These are phyloP conservation scores for Moniliella sp. DNA, from an alignment of 1,284 basidiomycete genomes.

Conservation along the genomic window DNA sequence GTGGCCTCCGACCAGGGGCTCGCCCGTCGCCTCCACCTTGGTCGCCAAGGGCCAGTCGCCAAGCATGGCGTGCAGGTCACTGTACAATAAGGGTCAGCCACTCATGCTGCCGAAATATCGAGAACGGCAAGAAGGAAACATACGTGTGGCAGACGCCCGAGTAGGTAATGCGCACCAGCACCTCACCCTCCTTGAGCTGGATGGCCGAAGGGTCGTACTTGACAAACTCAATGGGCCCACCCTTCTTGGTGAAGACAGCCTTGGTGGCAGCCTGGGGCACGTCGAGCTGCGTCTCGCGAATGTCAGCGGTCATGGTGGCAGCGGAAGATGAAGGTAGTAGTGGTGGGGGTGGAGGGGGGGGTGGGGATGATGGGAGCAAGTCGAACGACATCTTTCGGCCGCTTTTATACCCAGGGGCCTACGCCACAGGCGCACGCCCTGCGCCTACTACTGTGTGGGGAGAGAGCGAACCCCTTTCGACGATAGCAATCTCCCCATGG, in stretches of 20 bases:
- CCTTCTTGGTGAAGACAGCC: slow-evolving; percentile 19
- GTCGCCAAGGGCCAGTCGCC: slow-evolving; percentile 35
- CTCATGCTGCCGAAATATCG: no score
- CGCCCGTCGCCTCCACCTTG: no score
- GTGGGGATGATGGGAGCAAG: background rate
- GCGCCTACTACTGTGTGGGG: no score
- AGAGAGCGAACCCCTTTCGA: no score
- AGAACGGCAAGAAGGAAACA: no score
- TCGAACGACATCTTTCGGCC: no score
- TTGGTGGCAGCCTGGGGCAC: slow-evolving; percentile 9
- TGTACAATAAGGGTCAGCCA: no score
- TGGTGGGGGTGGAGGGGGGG: background rate
- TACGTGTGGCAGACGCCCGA: slow-evolving; percentile 18
- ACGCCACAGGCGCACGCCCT: no score
- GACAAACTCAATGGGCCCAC: slow-evolving; percentile 14
- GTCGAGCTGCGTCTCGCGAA: slow-evolving; percentile 12
- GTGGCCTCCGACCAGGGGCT: slow-evolving; percentile 70
- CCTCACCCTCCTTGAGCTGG: slow-evolving; percentile 59
- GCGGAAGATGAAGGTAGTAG: background rate
- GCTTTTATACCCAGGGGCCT: no score
- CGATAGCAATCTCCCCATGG: no score
- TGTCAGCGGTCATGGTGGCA: slow-evolving; percentile 8
- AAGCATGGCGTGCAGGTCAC: slow-evolving; percentile 15
- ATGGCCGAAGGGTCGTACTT: no score
- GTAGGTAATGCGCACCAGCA: slow-evolving; percentile 49